Evolutionary conservation across 108 stramenopile species (phyloP), one percentile per base, ranked within the genome.

Genomic region (Nitzschia sp.): DNA sequence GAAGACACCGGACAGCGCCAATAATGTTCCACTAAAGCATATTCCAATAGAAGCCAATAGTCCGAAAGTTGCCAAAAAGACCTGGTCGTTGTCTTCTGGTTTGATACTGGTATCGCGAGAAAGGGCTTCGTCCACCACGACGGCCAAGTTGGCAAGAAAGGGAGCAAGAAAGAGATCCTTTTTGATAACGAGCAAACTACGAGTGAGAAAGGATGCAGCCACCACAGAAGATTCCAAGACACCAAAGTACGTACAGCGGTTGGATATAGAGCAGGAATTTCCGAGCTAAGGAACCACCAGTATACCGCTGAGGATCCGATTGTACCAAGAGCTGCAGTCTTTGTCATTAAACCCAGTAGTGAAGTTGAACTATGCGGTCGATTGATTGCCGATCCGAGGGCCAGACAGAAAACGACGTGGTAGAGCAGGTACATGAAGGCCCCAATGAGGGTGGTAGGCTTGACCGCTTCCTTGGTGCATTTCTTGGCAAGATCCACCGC

Each of bases 101-200:
- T 28, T 21, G 33, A 66, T 8, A 23, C 17, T 50, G 32, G 79
- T 47, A 33, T 54, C 21, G 27, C 47, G 56, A 19, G 56, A 22
- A 0, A 27, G 71, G 3, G 55, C 15, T 45, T 45, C 67, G 47
- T 90, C 89, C n/a, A 90, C 57, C 33, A 67, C 72, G 2, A 53
- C 63, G 9, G 89, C 86, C 45, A 83, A 74, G 44, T 79, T 34
- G 9, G 89, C 89, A 58, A 85, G 48, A 71, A 90, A 90, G 1
- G 89, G 89, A 17, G 89, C 89, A 56, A 85, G 46, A 32, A 90
- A 90, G 58, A 86, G 63, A 62, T 90, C 89, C 22, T 72, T 32
- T 41, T 41, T 41, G n/a, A n/a, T n/a, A n/a, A n/a, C n/a, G n/a
- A n/a, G n/a, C 9, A 41, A 13, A 41, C 38, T 9, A 41, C 38